Percentiles rank a stretch among this genome's conserved stretches.
These are phyloP conservation scores for Malassezia sp. DNA, from an alignment of 1,284 basidiomycete genomes.

Conservation along the genomic window DNA sequence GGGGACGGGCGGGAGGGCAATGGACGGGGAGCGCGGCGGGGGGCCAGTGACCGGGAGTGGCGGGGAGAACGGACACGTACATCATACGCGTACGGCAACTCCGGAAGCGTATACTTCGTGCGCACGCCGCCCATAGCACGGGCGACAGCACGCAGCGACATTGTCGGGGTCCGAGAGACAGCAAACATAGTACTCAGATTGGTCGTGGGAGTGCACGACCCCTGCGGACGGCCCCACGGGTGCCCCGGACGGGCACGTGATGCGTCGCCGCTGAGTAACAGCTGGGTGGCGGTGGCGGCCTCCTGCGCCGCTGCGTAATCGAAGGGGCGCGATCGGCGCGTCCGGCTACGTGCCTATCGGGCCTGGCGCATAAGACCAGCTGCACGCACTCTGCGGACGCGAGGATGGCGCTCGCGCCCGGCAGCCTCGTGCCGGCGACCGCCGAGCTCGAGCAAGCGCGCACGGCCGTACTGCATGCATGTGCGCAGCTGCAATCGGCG, in stretches of 20 bases:
- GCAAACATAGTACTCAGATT: conserved; percentile 9
- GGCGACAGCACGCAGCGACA: too few relatives aligned
- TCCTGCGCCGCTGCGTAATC: too few relatives aligned
- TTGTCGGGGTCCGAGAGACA: too few relatives aligned
- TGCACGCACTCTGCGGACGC: too few relatives aligned
- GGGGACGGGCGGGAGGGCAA: not conserved
- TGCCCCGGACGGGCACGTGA: too few relatives aligned
- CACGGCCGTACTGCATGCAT: not conserved
- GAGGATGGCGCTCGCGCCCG: too few relatives aligned
- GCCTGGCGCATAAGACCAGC: too few relatives aligned
- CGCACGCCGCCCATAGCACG: too few relatives aligned
- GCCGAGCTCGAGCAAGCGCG: conserved; percentile 1
- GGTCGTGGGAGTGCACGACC: not conserved
- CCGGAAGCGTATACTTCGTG: conserved; percentile 44
- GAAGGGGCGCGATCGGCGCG: too few relatives aligned
- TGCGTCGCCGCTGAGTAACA: too few relatives aligned
- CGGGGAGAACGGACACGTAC: conserved; percentile 13
- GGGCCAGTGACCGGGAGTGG: not conserved
- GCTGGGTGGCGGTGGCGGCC: too few relatives aligned
- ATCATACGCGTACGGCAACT: conserved; percentile 42
- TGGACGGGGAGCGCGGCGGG: not conserved
- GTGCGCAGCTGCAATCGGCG: not conserved
- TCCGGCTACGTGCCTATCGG: too few relatives aligned
- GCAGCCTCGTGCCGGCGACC: not conserved
- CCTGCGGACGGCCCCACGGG: not conserved